Evolutionary conservation across 768 basidiomycete species (phyloP).

Genomic region (Macrolepiota albuminosa): DNA sequence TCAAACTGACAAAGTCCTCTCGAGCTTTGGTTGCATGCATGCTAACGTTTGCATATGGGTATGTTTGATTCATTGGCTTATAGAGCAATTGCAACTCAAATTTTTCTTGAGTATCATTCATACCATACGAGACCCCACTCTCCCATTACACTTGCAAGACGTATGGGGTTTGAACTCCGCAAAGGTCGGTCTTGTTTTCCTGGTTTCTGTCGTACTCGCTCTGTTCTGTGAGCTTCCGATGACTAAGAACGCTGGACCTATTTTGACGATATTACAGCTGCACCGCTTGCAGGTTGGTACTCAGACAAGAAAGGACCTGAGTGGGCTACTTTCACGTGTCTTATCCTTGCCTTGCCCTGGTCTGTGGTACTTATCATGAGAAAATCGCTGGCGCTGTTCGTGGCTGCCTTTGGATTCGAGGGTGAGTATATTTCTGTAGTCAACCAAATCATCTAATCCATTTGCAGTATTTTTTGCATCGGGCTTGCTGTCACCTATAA

Average conservation of each 20-base stretch:
- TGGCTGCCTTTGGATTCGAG: conserved; percentile 44
- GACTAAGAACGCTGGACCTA: neutral
- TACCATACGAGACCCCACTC: conserved; percentile 49
- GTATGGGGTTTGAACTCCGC: conserved; percentile 43
- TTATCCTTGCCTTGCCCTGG: conserved; percentile 60
- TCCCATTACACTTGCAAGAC: conserved; percentile 49
- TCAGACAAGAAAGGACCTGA: conserved; percentile 54
- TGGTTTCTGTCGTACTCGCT: conserved; percentile 60
- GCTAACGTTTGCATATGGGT: conserved; percentile 54
- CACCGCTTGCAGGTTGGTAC: conserved; percentile 53
- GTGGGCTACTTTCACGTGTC: conserved; percentile 43
- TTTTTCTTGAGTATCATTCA: conserved; percentile 34
- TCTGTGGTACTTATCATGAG: conserved; percentile 49
- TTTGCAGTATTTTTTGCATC: conserved; percentile 56
- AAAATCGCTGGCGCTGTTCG: conserved; percentile 41
- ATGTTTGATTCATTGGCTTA: conserved; percentile 9
- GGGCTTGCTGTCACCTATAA: conserved; percentile 56
- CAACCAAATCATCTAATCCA: neutral
- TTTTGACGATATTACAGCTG: conserved; percentile 32
- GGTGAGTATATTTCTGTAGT: conserved; percentile 33
- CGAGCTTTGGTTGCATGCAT: conserved; percentile 43
- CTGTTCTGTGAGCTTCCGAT: conserved; percentile 47
- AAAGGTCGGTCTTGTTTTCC: conserved; percentile 62
- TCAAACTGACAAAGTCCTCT: conserved; percentile 37
- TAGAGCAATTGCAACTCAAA: neutral